Evolutionary conservation across 1,284 basidiomycete species (phyloP).

Genomic region (Schizopora paradoxa): DNA sequence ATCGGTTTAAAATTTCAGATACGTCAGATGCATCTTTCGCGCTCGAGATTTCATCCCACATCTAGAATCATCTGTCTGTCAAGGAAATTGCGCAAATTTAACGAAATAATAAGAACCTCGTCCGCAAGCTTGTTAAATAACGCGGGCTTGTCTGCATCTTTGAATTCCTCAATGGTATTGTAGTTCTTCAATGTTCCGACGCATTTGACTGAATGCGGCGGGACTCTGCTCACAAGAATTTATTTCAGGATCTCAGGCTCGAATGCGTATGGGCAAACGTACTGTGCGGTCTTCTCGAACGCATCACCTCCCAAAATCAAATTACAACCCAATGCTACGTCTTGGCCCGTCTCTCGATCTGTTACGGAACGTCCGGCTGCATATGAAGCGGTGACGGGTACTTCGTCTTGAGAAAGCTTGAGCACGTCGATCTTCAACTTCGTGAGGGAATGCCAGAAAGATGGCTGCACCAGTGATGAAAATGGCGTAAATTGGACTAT

Average conservation of each 20-base stretch:
- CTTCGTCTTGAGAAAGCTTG: conserved; percentile 71
- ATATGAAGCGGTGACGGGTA: conserved; percentile 67
- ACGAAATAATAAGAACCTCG: conserved; percentile 48
- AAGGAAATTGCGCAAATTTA: conserved; percentile 2
- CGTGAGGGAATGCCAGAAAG: conserved; percentile 92
- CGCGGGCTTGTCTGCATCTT: conserved; percentile 79
- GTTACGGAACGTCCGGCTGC: conserved; percentile 64
- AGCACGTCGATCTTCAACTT: conserved; percentile 88
- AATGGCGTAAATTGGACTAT: conserved; percentile 86
- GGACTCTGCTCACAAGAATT: conserved; percentile 32
- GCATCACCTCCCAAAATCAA: conserved; percentile 55
- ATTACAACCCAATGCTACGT: conserved; percentile 57
- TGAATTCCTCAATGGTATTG: conserved; percentile 97
- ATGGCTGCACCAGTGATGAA: conserved; percentile 80
- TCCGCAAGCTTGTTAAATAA: conserved; percentile 71
- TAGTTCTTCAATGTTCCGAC: conserved; percentile 82
- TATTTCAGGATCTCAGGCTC: conserved; percentile 19
- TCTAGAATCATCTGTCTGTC: conserved; percentile 34
- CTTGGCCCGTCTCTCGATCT: conserved; percentile 69
- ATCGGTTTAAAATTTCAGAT: conserved; percentile 66
- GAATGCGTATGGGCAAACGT: conserved; percentile 20
- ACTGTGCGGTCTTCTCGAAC: conserved; percentile 41
- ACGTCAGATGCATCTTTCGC: conserved; percentile 44
- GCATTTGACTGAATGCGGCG: conserved; percentile 38
- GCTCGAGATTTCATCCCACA: conserved; percentile 55